Evolutionary conservation across 306 rosid species (phyloP), one percentile per base, ranked within the genome.

Genomic region (Chamaecrista fasciculata): DNA sequence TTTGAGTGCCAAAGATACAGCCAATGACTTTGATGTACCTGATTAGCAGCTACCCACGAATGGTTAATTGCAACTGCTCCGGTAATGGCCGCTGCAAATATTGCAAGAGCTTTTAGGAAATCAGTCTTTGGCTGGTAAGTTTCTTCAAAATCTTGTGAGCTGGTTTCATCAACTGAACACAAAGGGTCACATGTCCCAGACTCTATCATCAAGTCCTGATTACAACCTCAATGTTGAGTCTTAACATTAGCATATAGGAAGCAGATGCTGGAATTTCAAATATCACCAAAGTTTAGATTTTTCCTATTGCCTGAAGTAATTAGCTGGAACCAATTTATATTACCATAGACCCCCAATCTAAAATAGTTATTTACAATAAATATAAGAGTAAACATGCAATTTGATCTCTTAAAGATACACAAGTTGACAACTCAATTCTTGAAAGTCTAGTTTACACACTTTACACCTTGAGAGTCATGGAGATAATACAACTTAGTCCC

Each of bases 31-130:
- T 47, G 25, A 73, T 18, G 31, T 36, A 94, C 97, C 95, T 90
- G 97, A 88, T 94, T 90, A 29, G 96, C 84, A 2, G 96, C 99
- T 68, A 88, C 96, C 99, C 97, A 94, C 47, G 97, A 90, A 3
- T 91, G 97, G 76, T 85, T 90, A 78, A 94, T 94, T 77, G 97
- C 95, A 57, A 87, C 70, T 11, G 92, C 70, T 64, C 99, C 99
- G 62, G 82, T 75, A 43, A 70, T 80, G 50, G 95, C 86, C 16
- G 82, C 88, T 5, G 83, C 91, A 74, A 94, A 52, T 74, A 94
- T 49, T 58, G 97, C 92, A 73, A 91, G 62, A 46, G 95, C 99
- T 74, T 94, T 94, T 80, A 91, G 63, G 40, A 82, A 84, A 88
- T 90, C 96, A 4, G 94, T 86, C 87, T 79, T 88, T 44, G 97